These are phyloP conservation scores for Pythium sukuiense DNA, from an alignment of 352 stramenopile species.

Conservation along the genomic window DNA sequence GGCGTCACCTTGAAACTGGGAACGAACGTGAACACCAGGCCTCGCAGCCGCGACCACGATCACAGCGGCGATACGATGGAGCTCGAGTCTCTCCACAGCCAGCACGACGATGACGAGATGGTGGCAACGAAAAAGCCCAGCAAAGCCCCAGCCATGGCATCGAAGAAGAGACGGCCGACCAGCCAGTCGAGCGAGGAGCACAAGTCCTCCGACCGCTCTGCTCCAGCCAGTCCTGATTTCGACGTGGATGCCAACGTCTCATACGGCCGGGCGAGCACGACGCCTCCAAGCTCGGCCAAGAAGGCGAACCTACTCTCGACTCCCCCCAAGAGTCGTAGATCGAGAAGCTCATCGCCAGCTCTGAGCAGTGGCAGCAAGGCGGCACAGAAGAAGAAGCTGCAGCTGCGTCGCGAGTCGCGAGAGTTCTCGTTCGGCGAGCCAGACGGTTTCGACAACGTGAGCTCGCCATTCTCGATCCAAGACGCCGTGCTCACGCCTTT, in stretches of 20 bases:
- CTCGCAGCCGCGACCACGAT: background rate
- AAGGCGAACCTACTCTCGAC: background rate
- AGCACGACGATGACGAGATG: conserved; percentile 8
- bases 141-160: background rate
- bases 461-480: conserved; percentile 62
- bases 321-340: conserved; percentile 11
- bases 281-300: conserved; percentile 1
- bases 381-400: conserved; percentile 24
- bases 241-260: conserved; percentile 17
- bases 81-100: conserved; percentile 23
- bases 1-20: background rate
- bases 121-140: background rate
- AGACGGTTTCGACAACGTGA: conserved; percentile 25
- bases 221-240: conserved; percentile 2
- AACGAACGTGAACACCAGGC: background rate
- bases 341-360: background rate
- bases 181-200: conserved; percentile 8
- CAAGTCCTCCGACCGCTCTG: background rate
- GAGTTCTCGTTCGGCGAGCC: conserved; percentile 34
- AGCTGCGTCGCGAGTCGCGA: conserved; percentile 22
- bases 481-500: conserved; percentile 63
- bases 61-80: conserved; percentile 24
- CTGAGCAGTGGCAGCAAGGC: conserved; percentile 22
- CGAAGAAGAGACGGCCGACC: conserved; percentile 4
- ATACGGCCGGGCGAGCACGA: conserved; percentile 11